These are phyloP conservation scores for Histomonas meleagridis DNA, from an alignment of 208 protist species.

Conservation along the genomic window DNA sequence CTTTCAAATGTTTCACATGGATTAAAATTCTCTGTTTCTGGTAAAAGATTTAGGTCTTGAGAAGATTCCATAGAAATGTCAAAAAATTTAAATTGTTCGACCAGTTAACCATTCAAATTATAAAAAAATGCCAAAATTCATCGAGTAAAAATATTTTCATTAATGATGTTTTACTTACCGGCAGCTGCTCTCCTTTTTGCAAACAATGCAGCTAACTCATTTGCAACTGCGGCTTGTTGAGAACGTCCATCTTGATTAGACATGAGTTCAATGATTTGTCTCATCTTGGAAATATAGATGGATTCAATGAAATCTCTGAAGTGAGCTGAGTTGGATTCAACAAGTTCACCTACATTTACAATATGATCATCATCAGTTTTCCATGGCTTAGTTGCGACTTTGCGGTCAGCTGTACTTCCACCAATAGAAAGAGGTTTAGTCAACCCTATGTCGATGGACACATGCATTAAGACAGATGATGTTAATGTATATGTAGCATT, in stretches of 20 bases:
- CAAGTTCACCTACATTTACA: not conserved
- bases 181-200: no score
- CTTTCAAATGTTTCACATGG: no score
- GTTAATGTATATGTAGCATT: not conserved
- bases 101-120: no score
- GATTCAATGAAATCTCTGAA: not conserved
- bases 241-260: not conserved
- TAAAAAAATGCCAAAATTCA: no score
- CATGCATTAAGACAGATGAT: not conserved
- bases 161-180: no score
- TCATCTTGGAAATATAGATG: conserved; percentile 21
- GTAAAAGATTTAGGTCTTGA: no score
- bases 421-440: not conserved
- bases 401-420: not conserved
- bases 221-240: not conserved
- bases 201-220: not conserved
- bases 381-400: not conserved
- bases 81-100: no score
- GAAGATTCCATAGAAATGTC: no score
- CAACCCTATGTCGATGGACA: not conserved
- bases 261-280: not conserved
- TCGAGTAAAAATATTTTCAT: no score
- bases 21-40: no score
- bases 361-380: not conserved
- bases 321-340: not conserved